Percentiles rank a stretch among this genome's conserved stretches.
Conservation (phyloP, 2,329 filamentous ascomycete genomes). For the Verticillium klebahnii region DNA sequence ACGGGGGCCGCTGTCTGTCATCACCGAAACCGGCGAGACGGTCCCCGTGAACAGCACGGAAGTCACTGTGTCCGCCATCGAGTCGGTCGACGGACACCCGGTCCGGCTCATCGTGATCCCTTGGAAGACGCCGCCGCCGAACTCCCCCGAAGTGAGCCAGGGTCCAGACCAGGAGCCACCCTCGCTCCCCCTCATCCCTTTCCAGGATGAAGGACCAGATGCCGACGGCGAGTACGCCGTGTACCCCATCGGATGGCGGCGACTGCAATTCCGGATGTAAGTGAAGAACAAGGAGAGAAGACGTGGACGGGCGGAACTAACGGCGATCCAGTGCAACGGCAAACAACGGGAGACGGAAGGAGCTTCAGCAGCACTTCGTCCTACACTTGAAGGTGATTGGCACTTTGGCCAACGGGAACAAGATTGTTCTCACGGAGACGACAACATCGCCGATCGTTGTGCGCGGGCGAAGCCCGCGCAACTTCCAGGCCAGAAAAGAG, state of each 20-base stretch:
- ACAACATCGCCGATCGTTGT: conserved; percentile 91
- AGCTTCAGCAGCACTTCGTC: conserved; percentile 94
- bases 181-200: conserved; percentile 68
- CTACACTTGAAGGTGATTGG: conserved; percentile 82
- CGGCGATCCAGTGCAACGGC: conserved; percentile 66
- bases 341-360: conserved; percentile 91
- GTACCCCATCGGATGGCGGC: conserved; percentile 91
- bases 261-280: conserved; percentile 82
- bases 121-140: conserved; percentile 91
- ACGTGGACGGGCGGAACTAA: not conserved
- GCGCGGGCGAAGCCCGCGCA: conserved; percentile 84
- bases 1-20: conserved; percentile 69
- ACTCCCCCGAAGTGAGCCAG: conserved; percentile 62
- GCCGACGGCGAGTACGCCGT: conserved; percentile 77
- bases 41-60: conserved; percentile 80
- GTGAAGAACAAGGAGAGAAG: conserved; percentile 19
- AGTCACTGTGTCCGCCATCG: conserved; percentile 84
- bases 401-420: conserved; percentile 77
- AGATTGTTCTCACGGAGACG: conserved; percentile 76
- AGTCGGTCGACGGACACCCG: conserved; percentile 87
- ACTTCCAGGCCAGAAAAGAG: conserved; percentile 92
- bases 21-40: conserved; percentile 79
- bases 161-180: conserved; percentile 78
- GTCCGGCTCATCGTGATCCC: conserved; percentile 95
- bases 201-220: conserved; percentile 55